These are phyloP conservation scores for Trichophaea hybrida DNA, from an alignment of 2,329 filamentous ascomycete genomes.

Conservation along the genomic window DNA sequence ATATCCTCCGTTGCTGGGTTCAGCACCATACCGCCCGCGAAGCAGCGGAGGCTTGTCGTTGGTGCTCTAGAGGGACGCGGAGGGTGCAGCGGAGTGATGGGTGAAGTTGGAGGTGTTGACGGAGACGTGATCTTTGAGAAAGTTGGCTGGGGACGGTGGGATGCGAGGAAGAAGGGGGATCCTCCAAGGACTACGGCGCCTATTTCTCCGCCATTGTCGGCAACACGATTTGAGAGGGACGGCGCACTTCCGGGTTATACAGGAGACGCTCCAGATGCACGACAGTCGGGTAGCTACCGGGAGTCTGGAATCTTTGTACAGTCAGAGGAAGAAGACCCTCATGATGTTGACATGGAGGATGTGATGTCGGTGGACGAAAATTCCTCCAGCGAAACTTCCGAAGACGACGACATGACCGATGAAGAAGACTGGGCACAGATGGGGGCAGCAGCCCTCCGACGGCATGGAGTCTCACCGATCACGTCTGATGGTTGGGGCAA, in stretches of 20 bases:
- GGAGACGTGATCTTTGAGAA: constrained; percentile 80
- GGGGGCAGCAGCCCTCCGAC: constrained; percentile 69
- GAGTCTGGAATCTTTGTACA: constrained; percentile 53
- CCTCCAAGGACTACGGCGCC: constrained; percentile 35
- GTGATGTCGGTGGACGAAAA: constrained; percentile 30
- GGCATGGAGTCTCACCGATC: constrained; percentile 40
- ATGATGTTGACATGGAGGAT: constrained; percentile 51
- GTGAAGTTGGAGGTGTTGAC: constrained; percentile 45
- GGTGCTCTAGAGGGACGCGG: constrained; percentile 70
- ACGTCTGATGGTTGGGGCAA: constrained; percentile 35
- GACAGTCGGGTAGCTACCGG: constrained; percentile 18
- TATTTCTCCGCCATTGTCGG: constrained; percentile 33
- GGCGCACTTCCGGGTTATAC: constrained; percentile 40
- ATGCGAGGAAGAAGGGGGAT: constrained; percentile 61
- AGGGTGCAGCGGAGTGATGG: constrained; percentile 38
- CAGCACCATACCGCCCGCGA: constrained; percentile 71
- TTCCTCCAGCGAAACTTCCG: constrained; percentile 58
- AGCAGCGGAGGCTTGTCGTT: constrained; percentile 84
- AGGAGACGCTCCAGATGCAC: constrained; percentile 33
- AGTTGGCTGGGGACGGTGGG: constrained; percentile 94
- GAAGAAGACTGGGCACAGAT: constrained; percentile 92
- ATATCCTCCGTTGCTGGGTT: constrained; percentile 89
- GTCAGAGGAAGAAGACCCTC: constrained; percentile 50
- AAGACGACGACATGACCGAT: constrained; percentile 76
- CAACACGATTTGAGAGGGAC: constrained; percentile 28